phyloP scores from a whole-genome alignment of 2,329 filamentous ascomycete species.

The Ploettnerulaceae sp. region DNA sequence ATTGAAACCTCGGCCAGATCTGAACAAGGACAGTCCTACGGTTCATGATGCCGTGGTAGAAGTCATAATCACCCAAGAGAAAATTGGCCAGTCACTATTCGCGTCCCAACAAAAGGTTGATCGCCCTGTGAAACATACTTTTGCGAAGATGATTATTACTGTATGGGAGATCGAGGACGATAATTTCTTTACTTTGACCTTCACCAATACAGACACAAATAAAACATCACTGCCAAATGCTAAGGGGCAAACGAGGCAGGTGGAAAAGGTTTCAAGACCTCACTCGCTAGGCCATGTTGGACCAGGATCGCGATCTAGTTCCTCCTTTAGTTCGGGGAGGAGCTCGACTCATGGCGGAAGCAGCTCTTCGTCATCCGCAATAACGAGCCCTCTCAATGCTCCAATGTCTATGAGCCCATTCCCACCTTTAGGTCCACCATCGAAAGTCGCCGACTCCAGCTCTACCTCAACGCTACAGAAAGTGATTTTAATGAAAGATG shows the following conservation, averaged over 20 bases:
- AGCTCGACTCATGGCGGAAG: slow-evolving; percentile 26
- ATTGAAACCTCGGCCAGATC: slow-evolving; percentile 13
- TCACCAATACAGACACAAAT: slow-evolving; percentile 54
- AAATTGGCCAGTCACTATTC: slow-evolving; percentile 16
- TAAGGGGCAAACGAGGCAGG: slow-evolving; percentile 19
- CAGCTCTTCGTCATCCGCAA: slow-evolving; percentile 34
- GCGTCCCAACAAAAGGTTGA: slow-evolving; percentile 2
- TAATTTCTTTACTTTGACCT: slow-evolving; percentile 69
- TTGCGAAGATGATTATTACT: slow-evolving; percentile 72
- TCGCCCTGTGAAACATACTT: slow-evolving; percentile 39
- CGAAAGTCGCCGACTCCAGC: slow-evolving; percentile 47
- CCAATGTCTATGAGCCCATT: slow-evolving; percentile 55
- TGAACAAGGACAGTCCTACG: slow-evolving; percentile 35
- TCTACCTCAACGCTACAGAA: slow-evolving; percentile 67
- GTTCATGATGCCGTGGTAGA: slow-evolving; percentile 61
- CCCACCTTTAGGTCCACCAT: slow-evolving; percentile 62
- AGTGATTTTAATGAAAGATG: slow-evolving; percentile 70
- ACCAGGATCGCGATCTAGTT: slow-evolving; percentile 24
- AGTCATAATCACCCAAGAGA: slow-evolving; percentile 52
- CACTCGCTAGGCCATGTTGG: slow-evolving; percentile 9
- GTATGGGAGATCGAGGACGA: slow-evolving; percentile 67
- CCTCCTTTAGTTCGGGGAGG: slow-evolving; percentile 27
- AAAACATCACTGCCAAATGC: slow-evolving; percentile 30
- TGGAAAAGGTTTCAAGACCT: slow-evolving; percentile 13
- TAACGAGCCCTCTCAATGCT: slow-evolving; percentile 47